phyloP scores from a whole-genome alignment of 352 stramenopile species.

The Phytopythium oedochilum region DNA sequence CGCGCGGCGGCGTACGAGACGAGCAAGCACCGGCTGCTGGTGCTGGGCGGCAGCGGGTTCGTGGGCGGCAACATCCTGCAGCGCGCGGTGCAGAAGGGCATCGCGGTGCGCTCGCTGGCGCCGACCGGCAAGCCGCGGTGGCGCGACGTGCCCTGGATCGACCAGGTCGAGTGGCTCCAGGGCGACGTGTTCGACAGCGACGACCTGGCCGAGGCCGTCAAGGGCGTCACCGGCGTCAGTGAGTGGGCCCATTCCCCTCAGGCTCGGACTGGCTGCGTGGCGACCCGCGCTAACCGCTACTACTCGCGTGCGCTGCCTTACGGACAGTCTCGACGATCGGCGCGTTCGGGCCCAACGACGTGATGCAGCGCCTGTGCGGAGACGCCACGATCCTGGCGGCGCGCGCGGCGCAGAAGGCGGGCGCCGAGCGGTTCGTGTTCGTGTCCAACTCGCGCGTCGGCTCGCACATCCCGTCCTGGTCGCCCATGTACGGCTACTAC shows the following conservation, averaged over 20 bases:
- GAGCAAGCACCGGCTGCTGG: constrained; percentile 71
- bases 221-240: constrained; percentile 79
- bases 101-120: constrained; percentile 85
- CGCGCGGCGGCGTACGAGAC: constrained; percentile 37
- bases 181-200: constrained; percentile 79
- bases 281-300: constrained; percentile 2
- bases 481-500: constrained; percentile 87
- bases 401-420: constrained; percentile 65
- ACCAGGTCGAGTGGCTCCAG: constrained; percentile 86
- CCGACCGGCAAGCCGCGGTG: constrained; percentile 76
- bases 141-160: constrained; percentile 73
- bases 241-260: constrained; percentile 22
- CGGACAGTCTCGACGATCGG: constrained; percentile 79
- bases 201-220: constrained; percentile 59
- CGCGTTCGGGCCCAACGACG: constrained; percentile 83
- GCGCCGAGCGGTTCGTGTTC: constrained; percentile 84
- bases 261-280: not conserved
- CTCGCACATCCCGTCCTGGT: constrained; percentile 60
- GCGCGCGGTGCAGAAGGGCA: constrained; percentile 82
- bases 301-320: not conserved
- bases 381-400: constrained; percentile 83
- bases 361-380: constrained; percentile 88
- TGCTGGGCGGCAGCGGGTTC: constrained; percentile 88
- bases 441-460: constrained; percentile 91
- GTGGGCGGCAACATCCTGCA: constrained; percentile 90